A percentile compares a stretch with the other conserved stretches of the same genome.
phyloP scores from a whole-genome alignment of 2,329 filamentous ascomycete species.

The Lasiodiplodia gonubiensis region DNA sequence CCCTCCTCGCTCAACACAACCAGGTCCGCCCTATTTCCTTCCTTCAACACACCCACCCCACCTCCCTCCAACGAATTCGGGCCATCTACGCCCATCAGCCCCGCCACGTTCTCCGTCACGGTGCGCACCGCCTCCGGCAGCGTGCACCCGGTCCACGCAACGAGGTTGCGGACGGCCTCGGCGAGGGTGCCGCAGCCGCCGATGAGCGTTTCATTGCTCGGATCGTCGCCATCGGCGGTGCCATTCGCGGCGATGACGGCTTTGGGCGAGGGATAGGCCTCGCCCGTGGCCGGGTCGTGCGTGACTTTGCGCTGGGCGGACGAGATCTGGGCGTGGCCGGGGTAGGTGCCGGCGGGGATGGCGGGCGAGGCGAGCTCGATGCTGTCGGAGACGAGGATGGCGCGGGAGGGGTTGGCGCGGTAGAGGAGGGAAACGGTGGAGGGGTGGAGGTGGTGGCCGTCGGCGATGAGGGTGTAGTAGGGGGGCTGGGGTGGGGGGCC shows the following conservation, averaged over 20 bases:
- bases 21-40: constrained; percentile 56
- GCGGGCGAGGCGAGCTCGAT: constrained; percentile 61
- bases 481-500: constrained; percentile 44
- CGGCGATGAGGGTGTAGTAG: constrained; percentile 60
- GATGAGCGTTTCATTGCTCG: constrained; percentile 51
- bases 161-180: constrained; percentile 57
- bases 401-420: constrained; percentile 52
- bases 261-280: constrained; percentile 37
- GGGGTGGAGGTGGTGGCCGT: constrained; percentile 61
- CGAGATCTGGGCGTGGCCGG: constrained; percentile 59
- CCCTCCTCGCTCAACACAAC: constrained; percentile 54
- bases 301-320: constrained; percentile 53
- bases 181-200: constrained; percentile 59
- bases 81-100: constrained; percentile 54
- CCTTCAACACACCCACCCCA: constrained; percentile 50
- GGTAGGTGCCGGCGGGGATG: constrained; percentile 57
- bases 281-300: not conserved
- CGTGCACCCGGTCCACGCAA: constrained; percentile 53
- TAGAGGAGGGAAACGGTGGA: constrained; percentile 56
- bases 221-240: constrained; percentile 35
- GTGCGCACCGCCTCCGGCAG: constrained; percentile 56
- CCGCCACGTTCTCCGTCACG: constrained; percentile 58
- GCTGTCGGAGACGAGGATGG: constrained; percentile 60
- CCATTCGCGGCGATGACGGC: constrained; percentile 52
- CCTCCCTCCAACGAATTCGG: constrained; percentile 52